Evolutionary conservation across 2,329 filamentous ascomycete genomes (phyloP).

Genomic region (Alternaria rosae): DNA sequence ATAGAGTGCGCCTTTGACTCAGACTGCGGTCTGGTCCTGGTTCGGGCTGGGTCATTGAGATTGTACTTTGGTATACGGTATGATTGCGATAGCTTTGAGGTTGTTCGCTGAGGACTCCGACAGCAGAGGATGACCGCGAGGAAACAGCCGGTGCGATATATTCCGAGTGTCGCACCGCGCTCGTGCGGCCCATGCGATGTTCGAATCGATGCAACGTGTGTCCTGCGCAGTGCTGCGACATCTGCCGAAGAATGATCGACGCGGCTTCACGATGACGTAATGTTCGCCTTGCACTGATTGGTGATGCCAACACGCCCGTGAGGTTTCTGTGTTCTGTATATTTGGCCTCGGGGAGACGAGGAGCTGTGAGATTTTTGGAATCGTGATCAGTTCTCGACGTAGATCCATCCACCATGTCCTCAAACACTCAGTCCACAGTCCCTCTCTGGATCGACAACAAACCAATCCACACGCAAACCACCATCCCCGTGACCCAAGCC

Average conservation of each 20-base stretch:
- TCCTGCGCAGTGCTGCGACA: neutral
- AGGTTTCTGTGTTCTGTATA: no score
- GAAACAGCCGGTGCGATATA: neutral
- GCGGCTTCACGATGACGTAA: neutral
- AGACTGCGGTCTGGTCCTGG: no score
- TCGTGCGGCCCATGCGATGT: rapidly evolving
- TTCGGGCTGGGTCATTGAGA: no score
- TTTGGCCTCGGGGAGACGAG: neutral
- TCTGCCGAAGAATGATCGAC: slow-evolving; percentile 10
- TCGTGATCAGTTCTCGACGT: no score
- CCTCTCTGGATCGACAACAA: slow-evolving; percentile 57
- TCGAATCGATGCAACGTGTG: neutral
- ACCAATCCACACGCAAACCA: slow-evolving; percentile 43
- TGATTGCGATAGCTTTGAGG: no score
- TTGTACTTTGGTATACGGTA: no score
- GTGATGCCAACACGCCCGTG: neutral
- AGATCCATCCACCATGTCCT: neutral
- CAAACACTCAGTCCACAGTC: slow-evolving; percentile 20
- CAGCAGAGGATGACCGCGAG: neutral
- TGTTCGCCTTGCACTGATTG: neutral
- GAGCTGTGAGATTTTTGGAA: neutral
- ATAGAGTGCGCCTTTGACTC: no score
- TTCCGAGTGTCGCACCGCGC: neutral
- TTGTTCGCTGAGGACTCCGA: no score
- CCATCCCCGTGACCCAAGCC: slow-evolving; percentile 65